These are phyloP conservation scores for Penicillium mononematosum DNA, from an alignment of 495 filamentous ascomycete species.

Conservation along the genomic window DNA sequence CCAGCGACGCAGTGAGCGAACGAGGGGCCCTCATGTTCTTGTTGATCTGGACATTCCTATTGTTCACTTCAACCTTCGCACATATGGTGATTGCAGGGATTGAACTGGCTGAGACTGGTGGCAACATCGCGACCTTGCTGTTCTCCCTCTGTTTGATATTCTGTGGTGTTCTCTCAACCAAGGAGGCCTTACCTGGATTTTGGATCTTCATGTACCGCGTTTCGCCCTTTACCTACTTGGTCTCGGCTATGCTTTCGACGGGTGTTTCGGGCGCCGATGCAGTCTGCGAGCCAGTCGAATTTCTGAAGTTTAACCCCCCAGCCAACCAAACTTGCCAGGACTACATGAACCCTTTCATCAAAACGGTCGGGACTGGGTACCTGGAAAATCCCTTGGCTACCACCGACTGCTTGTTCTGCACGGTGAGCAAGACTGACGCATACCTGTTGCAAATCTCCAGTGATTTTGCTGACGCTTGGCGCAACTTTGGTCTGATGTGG, in stretches of 20 bases:
- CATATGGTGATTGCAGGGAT: constrained; percentile 66
- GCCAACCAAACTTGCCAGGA: constrained; percentile 48
- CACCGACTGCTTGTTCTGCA: constrained; percentile 61
- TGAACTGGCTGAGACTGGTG: constrained; percentile 60
- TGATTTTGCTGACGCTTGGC: constrained; percentile 64
- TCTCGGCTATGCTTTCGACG: constrained; percentile 61
- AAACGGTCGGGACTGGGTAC: neutral
- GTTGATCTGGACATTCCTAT: constrained; percentile 53
- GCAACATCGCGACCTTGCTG: constrained; percentile 59
- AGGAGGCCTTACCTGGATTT: constrained; percentile 62
- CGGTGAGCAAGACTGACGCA: constrained; percentile 56
- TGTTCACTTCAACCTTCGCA: constrained; percentile 62
- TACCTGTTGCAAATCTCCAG: constrained; percentile 54
- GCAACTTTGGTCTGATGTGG: constrained; percentile 68
- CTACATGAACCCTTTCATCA: constrained; percentile 57
- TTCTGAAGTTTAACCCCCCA: constrained; percentile 52
- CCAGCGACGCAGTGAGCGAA: constrained; percentile 41
- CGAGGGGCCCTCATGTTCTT: constrained; percentile 61
- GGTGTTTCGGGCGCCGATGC: constrained; percentile 58
- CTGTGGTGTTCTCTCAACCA: constrained; percentile 65
- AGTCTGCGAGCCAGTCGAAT: constrained; percentile 58
- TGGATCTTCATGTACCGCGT: constrained; percentile 85
- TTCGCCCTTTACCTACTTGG: constrained; percentile 70
- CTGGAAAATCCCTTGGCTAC: constrained; percentile 31
- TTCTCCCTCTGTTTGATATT: constrained; percentile 64